Evolutionary conservation across 140 eudicot genomes (phyloP).

Genomic region (Ambrosia hybrid): DNA sequence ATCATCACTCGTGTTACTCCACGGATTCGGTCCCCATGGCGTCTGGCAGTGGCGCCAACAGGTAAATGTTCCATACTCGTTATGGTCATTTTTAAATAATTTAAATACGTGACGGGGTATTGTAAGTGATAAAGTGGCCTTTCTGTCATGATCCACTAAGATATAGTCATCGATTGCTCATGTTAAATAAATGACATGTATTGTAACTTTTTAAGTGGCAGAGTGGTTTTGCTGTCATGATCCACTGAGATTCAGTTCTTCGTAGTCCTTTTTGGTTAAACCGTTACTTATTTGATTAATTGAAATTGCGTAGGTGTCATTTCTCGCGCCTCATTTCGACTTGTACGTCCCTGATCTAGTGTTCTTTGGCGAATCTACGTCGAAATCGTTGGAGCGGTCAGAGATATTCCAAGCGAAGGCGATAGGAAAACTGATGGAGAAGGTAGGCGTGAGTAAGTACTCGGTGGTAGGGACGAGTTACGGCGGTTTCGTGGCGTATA

Average conservation of each 20-base stretch:
- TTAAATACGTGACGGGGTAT: too few relatives aligned
- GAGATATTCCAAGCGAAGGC: constrained; percentile 70
- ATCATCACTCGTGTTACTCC: constrained; percentile 49
- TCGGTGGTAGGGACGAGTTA: constrained; percentile 74
- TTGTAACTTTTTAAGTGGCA: too few relatives aligned
- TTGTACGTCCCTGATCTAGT: constrained; percentile 68
- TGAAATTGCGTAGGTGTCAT: constrained; percentile 24
- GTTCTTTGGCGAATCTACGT: constrained; percentile 67
- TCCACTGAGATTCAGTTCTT: too few relatives aligned
- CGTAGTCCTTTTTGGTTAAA: neutral
- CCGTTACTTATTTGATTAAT: neutral
- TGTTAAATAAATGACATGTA: too few relatives aligned
- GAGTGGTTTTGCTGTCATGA: too few relatives aligned
- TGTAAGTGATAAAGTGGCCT: too few relatives aligned
- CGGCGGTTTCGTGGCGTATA: constrained; percentile 75
- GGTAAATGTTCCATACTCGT: neutral
- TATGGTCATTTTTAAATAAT: too few relatives aligned
- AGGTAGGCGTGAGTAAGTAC: constrained; percentile 48
- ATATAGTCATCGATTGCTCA: too few relatives aligned
- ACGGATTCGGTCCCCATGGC: constrained; percentile 80
- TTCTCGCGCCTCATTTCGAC: constrained; percentile 44
- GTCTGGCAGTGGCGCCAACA: constrained; percentile 86
- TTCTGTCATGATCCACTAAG: too few relatives aligned
- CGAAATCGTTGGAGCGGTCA: constrained; percentile 56
- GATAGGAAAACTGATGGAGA: constrained; percentile 61